Conservation (phyloP, 176 grass and related monocot species). For the Hordeum marinum region DNA sequence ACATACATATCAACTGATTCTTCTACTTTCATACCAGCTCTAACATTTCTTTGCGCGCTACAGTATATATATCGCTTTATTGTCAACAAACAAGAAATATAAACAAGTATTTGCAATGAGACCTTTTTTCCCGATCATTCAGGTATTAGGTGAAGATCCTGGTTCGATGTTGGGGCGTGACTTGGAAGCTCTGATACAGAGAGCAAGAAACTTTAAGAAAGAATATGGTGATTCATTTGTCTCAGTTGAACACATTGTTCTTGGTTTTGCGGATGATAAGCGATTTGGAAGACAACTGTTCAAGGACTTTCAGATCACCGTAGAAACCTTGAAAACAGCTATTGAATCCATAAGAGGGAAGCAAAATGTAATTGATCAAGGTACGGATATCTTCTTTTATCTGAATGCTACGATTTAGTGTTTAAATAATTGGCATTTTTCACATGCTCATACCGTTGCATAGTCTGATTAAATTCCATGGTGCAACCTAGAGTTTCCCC, state of each 20-base stretch:
- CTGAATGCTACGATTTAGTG: background rate
- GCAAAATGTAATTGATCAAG: slow-evolving; percentile 96
- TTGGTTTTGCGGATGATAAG: slow-evolving; percentile 78
- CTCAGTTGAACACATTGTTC: slow-evolving; percentile 93
- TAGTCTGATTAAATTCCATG: background rate
- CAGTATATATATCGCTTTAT: background rate
- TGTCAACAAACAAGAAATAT: background rate
- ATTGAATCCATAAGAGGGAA: slow-evolving; percentile 85
- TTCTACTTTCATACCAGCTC: background rate
- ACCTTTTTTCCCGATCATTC: slow-evolving; percentile 6
- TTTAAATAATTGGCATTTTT: background rate
- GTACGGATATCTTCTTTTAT: slow-evolving; percentile 16
- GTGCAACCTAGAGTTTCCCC: background rate
- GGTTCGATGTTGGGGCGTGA: slow-evolving; percentile 93
- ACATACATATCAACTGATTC: background rate
- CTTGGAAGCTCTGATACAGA: slow-evolving; percentile 84
- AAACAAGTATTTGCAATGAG: background rate
- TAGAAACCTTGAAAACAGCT: slow-evolving; percentile 62
- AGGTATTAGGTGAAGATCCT: slow-evolving; percentile 89
- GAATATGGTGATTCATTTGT: slow-evolving; percentile 92
- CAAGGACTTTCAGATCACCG: slow-evolving; percentile 87
- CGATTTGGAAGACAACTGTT: slow-evolving; percentile 90
- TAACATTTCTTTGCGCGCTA: background rate
- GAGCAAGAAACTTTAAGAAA: slow-evolving; percentile 87
- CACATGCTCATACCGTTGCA: background rate